Conservation (phyloP, 805 yeast species). For the Nakazawaea wickerhamii region DNA sequence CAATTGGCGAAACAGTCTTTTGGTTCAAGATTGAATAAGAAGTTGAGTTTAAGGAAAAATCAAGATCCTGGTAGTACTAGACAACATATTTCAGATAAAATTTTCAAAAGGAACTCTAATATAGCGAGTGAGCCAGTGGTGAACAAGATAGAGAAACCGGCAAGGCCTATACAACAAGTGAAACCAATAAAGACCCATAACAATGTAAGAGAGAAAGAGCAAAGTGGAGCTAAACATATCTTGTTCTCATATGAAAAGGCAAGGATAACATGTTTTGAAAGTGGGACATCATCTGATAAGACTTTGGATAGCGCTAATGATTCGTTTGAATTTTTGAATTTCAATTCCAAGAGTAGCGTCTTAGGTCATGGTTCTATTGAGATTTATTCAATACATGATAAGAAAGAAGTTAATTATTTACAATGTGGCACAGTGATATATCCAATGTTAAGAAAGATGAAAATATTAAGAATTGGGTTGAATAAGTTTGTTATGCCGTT, state of each 20-base stretch:
- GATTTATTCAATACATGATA: conserved; percentile 49
- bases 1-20: background rate
- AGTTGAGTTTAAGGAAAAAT: conserved; percentile 8
- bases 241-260: background rate
- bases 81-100: conserved; percentile 3
- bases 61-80: background rate
- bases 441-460: conserved; percentile 64
- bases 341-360: conserved; percentile 33
- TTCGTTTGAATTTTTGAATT: conserved; percentile 3
- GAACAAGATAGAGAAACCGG: background rate
- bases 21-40: conserved; percentile 8
- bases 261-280: conserved; percentile 5
- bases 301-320: background rate
- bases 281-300: background rate
- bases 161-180: background rate
- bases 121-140: background rate
- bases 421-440: conserved; percentile 68
- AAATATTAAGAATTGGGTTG: conserved; percentile 44
- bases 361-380: conserved; percentile 57
- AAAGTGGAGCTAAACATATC: background rate
- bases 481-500: conserved; percentile 57
- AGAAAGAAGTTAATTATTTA: conserved; percentile 52
- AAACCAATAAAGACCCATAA: too few relatives aligned
- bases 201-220: background rate
- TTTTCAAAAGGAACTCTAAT: conserved; percentile 2